Conservation (phyloP, 2,329 filamentous ascomycete species). For the Albifimbria verrucaria region DNA sequence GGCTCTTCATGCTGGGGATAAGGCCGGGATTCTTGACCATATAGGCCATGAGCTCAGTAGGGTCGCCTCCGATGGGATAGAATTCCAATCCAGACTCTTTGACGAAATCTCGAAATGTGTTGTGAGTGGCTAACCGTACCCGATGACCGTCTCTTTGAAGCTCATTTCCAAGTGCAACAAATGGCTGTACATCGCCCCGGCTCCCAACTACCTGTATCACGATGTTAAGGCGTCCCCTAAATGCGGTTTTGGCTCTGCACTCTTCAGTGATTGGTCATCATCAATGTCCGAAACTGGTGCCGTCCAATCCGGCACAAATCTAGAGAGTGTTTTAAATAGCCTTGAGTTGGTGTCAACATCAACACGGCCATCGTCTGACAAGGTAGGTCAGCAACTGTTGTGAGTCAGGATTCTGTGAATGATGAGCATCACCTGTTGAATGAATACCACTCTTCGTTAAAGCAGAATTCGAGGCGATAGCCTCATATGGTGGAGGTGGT, state of each 20-base stretch:
- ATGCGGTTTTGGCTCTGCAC: too few species aligned
- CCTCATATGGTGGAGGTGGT: too few species aligned
- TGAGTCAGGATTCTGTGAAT: too few species aligned
- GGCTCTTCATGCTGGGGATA: conserved; percentile 21
- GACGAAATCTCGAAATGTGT: neutral
- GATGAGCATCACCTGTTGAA: too few species aligned
- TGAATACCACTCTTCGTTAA: too few species aligned
- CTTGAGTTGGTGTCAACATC: neutral
- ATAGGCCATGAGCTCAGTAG: conserved; percentile 53
- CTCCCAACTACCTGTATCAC: conserved; percentile 81
- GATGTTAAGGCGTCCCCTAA: conserved; percentile 67
- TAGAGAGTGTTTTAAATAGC: neutral
- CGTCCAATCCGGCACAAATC: neutral
- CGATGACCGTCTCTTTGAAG: conserved; percentile 53
- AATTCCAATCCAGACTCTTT: conserved; percentile 58
- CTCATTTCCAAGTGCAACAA: conserved; percentile 67
- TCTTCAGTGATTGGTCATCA: too few species aligned
- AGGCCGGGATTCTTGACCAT: conserved; percentile 17
- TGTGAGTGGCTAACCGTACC: neutral
- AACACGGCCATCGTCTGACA: neutral
- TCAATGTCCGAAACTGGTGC: too few species aligned
- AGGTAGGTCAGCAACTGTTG: too few species aligned
- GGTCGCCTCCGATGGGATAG: conserved; percentile 65
- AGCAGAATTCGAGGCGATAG: too few species aligned
- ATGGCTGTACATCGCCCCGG: conserved; percentile 72